phyloP scores from a whole-genome alignment of 1,284 basidiomycete species.

The Ganoderma multipileum region DNA sequence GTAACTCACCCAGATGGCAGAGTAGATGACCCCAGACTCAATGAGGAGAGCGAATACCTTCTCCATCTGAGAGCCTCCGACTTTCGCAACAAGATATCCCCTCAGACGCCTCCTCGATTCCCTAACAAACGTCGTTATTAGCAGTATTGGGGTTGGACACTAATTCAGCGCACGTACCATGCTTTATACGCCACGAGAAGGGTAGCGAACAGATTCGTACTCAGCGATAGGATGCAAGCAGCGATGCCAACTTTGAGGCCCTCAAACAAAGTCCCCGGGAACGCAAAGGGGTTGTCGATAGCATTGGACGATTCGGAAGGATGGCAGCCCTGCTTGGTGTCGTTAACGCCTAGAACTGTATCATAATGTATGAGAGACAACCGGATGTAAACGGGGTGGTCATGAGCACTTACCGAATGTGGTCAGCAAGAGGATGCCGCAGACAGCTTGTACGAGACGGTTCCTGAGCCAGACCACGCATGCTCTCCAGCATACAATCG shows the following conservation, averaged over 20 bases:
- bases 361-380: neutral
- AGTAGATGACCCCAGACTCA: conserved; percentile 4
- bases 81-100: neutral
- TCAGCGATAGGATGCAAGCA: conserved; percentile 31
- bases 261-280: neutral
- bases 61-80: neutral
- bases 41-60: neutral
- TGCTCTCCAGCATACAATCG: conserved; percentile 7
- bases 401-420: neutral
- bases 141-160: neutral
- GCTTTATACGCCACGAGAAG: neutral
- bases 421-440: neutral
- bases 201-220: conserved; percentile 76
- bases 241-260: neutral
- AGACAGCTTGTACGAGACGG: neutral
- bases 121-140: neutral
- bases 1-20: neutral
- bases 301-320: neutral
- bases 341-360: neutral
- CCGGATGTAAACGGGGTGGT: neutral
- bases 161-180: neutral
- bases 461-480: neutral
- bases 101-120: neutral
- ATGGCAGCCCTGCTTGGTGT: neutral
- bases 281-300: neutral